Percentiles rank a stretch among this genome's conserved stretches.
Conservation (phyloP, 805 yeast genomes). For the Saccharomycopsis schoenii region DNA sequence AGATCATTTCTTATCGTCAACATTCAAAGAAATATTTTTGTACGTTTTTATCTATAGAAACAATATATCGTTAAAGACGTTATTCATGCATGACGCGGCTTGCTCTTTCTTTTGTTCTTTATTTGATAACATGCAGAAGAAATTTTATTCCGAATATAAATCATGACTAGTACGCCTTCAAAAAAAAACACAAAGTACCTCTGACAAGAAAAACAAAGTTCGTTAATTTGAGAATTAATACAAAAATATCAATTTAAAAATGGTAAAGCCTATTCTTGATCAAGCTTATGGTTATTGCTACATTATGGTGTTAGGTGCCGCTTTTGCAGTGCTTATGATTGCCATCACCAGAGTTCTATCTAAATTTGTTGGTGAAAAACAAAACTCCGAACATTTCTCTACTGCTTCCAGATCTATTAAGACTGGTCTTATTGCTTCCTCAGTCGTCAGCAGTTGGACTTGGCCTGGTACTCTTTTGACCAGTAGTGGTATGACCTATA, state of each 20-base stretch:
- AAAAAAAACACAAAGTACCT: background rate
- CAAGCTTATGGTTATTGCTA: constrained; percentile 34
- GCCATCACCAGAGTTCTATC: constrained; percentile 27
- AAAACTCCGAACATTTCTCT: constrained; percentile 33
- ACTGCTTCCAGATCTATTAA: constrained; percentile 36
- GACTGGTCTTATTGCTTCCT: constrained; percentile 33
- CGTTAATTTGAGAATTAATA: background rate
- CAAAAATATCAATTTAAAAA: background rate
- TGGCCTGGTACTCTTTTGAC: constrained; percentile 26
- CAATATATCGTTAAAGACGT: background rate
- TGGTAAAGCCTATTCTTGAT: constrained; percentile 22
- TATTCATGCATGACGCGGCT: background rate
- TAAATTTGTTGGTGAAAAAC: constrained; percentile 29
- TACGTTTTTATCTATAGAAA: too few relatives aligned
- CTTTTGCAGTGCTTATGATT: constrained; percentile 33
- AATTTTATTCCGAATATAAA: background rate
- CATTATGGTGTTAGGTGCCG: constrained; percentile 33
- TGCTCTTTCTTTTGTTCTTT: background rate
- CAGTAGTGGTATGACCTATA: constrained; percentile 25
- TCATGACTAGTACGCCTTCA: background rate
- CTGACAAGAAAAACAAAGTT: background rate
- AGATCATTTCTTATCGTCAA: background rate
- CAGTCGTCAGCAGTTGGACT: constrained; percentile 34
- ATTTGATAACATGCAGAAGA: background rate
- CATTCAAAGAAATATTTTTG: too few relatives aligned